A percentile compares a stretch with the other conserved stretches of the same genome.
phyloP scores from a whole-genome alignment of 2,329 filamentous ascomycete species.

The Phialophora verrucosa region DNA sequence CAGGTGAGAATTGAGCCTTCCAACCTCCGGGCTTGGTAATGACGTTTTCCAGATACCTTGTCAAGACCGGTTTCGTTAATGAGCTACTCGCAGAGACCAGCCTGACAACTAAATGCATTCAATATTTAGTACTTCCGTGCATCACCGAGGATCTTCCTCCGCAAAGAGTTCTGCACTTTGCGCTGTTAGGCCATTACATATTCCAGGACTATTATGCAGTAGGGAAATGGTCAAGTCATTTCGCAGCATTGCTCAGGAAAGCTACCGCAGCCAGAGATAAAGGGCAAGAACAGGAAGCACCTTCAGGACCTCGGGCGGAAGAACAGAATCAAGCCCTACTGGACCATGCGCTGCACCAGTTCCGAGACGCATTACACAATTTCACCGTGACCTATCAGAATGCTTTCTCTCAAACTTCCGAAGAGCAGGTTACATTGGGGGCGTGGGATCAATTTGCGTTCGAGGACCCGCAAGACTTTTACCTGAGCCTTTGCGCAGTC shows the following conservation, averaged over 20 bases:
- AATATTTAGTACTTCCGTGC: not conserved
- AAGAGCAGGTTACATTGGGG: not conserved
- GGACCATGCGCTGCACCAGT: not conserved
- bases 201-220: slow-evolving; percentile 9
- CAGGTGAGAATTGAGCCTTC: not conserved
- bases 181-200: not conserved
- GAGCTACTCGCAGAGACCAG: slow-evolving; percentile 3
- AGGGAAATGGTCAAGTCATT: slow-evolving; percentile 1
- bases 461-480: not conserved
- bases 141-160: not conserved
- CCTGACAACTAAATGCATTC: not conserved
- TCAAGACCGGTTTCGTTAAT: not conserved
- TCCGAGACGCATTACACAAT: not conserved
- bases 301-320: not conserved
- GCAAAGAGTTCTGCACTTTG: not conserved
- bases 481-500: not conserved
- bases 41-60: not conserved
- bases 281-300: not conserved
- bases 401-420: not conserved
- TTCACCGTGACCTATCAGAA: not conserved
- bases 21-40: not conserved
- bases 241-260: not conserved
- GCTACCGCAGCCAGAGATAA: not conserved
- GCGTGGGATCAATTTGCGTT: not conserved
- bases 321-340: not conserved